These are phyloP conservation scores for Mycena galopus DNA, from an alignment of 768 basidiomycete genomes.

Conservation along the genomic window DNA sequence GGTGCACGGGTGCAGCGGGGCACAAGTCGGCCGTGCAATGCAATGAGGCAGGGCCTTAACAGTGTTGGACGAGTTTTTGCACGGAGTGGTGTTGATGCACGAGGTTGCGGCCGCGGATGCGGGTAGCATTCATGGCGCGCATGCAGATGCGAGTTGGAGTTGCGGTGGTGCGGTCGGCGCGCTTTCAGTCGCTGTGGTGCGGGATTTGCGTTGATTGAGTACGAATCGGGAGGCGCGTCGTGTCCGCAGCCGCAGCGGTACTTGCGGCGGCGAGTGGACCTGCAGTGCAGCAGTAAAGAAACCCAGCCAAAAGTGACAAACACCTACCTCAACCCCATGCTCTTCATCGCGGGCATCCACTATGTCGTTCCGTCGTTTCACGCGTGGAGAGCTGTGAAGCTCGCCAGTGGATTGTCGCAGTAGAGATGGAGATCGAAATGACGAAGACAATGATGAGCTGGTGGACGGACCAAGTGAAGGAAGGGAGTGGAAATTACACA, in stretches of 20 bases:
- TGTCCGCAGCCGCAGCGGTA: neutral
- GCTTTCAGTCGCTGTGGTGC: neutral
- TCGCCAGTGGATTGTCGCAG: too few species aligned
- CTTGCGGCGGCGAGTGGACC: neutral
- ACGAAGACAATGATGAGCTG: neutral
- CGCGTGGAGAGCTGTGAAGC: too few species aligned
- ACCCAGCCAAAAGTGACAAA: too few species aligned
- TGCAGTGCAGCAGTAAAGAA: neutral
- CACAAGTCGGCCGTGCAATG: neutral
- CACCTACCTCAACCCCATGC: too few species aligned
- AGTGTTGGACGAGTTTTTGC: neutral
- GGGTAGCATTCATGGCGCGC: neutral
- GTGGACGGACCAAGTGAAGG: neutral
- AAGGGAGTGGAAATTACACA: neutral
- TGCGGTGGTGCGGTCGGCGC: neutral
- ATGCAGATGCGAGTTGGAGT: neutral
- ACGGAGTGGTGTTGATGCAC: neutral
- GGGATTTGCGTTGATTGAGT: neutral
- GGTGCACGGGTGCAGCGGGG: neutral
- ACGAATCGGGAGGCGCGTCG: neutral
- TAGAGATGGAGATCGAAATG: too few species aligned
- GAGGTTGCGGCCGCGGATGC: neutral
- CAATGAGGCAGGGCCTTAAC: neutral
- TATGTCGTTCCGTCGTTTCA: too few species aligned
- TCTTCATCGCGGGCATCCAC: too few species aligned